Percentiles rank a stretch among this genome's conserved stretches.
phyloP scores from a whole-genome alignment of 2,329 filamentous ascomycete genomes.

The Coleophoma crateriformis region DNA sequence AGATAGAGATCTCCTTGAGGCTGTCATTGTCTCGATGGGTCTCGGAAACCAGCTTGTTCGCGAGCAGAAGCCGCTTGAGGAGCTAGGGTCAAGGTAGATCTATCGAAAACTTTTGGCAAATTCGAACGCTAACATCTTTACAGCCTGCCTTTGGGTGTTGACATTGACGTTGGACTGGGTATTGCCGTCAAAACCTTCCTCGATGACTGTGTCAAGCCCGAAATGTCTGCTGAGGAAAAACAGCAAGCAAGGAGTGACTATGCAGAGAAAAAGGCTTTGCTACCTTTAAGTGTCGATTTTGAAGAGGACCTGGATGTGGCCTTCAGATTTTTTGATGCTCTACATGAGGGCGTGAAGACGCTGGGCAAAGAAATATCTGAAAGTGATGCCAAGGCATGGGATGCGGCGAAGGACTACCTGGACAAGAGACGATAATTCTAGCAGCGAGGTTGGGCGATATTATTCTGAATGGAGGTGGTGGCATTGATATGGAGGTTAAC shows the following conservation, averaged over 20 bases:
- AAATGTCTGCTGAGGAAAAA: constrained; percentile 44
- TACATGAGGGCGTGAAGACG: constrained; percentile 51
- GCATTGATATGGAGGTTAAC: background rate
- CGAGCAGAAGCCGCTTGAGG: constrained; percentile 51
- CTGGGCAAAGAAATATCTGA: constrained; percentile 42
- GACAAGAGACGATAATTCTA: constrained; percentile 15
- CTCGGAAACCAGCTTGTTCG: constrained; percentile 74
- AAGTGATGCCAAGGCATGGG: constrained; percentile 46
- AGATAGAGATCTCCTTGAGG: constrained; percentile 79
- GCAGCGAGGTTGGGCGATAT: constrained; percentile 18
- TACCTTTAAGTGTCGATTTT: constrained; percentile 55
- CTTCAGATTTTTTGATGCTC: constrained; percentile 51
- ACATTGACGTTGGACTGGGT: constrained; percentile 70
- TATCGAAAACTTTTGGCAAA: too few species aligned
- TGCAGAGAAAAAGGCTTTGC: constrained; percentile 36
- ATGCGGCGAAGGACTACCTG: constrained; percentile 49
- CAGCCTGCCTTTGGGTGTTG: constrained; percentile 61
- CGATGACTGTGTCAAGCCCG: constrained; percentile 59
- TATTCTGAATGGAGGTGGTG: background rate
- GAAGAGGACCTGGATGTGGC: constrained; percentile 54
- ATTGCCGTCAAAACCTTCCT: constrained; percentile 78
- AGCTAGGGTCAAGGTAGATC: constrained; percentile 55
- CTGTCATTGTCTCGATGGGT: constrained; percentile 73
- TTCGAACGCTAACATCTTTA: constrained; percentile 2
- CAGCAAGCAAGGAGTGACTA: constrained; percentile 43